Percentiles rank a stretch among this genome's conserved stretches.
phyloP scores from a whole-genome alignment of 805 yeast species.

The Pichia rugopelliculosa region DNA sequence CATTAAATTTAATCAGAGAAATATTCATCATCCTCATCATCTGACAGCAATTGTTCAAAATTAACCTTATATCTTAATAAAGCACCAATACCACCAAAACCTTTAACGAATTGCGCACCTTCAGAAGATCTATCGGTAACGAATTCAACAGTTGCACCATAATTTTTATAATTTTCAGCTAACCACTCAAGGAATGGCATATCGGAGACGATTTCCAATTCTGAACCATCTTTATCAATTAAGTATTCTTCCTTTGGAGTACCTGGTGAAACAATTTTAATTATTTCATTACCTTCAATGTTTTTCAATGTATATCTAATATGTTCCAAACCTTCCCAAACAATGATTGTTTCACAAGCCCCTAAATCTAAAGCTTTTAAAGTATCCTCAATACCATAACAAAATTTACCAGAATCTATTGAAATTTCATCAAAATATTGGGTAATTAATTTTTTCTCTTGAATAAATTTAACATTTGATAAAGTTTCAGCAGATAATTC shows the following conservation, averaged over 20 bases:
- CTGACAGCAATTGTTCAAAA: constrained; percentile 90
- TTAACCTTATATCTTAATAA: constrained; percentile 92
- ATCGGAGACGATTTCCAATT: constrained; percentile 84
- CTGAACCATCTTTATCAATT: constrained; percentile 77
- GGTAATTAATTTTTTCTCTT: constrained; percentile 92
- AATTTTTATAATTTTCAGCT: constrained; percentile 90
- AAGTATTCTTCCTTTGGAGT: constrained; percentile 69
- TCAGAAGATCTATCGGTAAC: constrained; percentile 95
- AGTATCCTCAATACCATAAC: constrained; percentile 96
- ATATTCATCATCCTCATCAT: constrained; percentile 78
- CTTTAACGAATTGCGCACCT: constrained; percentile 97
- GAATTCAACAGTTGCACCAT: constrained; percentile 93
- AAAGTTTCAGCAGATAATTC: constrained; percentile 95
- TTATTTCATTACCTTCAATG: constrained; percentile 67
- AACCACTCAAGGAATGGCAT: constrained; percentile 91
- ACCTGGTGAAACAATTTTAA: constrained; percentile 66
- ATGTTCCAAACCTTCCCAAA: constrained; percentile 83
- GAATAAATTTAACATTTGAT: constrained; percentile 94
- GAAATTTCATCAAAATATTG: constrained; percentile 95
- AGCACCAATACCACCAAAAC: constrained; percentile 99
- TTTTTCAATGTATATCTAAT: constrained; percentile 80
- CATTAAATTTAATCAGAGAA: constrained; percentile 32
- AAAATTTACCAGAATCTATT: constrained; percentile 94
- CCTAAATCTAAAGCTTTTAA: constrained; percentile 94
- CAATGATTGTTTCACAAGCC: constrained; percentile 89